Percentiles rank a stretch among this genome's conserved stretches.
Conservation (phyloP, 1,284 basidiomycete species). For the Neolentinus lepideus region DNA sequence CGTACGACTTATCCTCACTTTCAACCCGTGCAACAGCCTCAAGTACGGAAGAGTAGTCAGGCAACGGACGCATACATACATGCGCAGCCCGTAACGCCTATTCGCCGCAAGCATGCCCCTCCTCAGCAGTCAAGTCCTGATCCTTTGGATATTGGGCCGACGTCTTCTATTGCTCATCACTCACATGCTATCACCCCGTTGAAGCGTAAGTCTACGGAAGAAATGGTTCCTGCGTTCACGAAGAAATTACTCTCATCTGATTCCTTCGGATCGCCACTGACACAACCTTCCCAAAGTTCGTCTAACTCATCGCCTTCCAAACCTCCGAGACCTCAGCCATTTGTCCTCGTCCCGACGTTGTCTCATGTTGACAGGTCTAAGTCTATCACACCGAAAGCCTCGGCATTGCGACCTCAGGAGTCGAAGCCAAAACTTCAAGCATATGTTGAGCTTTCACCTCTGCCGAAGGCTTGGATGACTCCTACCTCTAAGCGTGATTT, state of each 20-base stretch:
- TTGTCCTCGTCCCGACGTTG: background rate
- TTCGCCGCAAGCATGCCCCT: conserved; percentile 4
- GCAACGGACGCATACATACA: background rate
- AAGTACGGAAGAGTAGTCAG: background rate
- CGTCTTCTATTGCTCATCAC: conserved; percentile 13
- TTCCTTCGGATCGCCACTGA: background rate
- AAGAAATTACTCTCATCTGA: background rate
- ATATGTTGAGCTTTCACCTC: conserved; percentile 49
- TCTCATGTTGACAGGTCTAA: background rate
- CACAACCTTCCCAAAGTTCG: background rate
- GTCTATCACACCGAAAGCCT: background rate
- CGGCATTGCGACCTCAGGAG: background rate
- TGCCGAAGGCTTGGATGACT: conserved; percentile 38
- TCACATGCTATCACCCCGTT: conserved; percentile 35
- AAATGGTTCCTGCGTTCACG: conserved; percentile 18
- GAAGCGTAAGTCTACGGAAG: conserved; percentile 39
- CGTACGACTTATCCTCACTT: background rate
- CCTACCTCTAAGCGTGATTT: conserved; percentile 23
- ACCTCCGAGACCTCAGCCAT: background rate
- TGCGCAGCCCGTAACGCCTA: background rate
- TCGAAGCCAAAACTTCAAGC: background rate
- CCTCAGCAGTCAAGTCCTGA: conserved; percentile 32
- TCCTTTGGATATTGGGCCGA: conserved; percentile 33
- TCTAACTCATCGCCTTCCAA: background rate
- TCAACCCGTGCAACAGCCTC: background rate